phyloP scores from a whole-genome alignment of 176 grass and related monocot species.

The Rhynchospora tenuis region DNA sequence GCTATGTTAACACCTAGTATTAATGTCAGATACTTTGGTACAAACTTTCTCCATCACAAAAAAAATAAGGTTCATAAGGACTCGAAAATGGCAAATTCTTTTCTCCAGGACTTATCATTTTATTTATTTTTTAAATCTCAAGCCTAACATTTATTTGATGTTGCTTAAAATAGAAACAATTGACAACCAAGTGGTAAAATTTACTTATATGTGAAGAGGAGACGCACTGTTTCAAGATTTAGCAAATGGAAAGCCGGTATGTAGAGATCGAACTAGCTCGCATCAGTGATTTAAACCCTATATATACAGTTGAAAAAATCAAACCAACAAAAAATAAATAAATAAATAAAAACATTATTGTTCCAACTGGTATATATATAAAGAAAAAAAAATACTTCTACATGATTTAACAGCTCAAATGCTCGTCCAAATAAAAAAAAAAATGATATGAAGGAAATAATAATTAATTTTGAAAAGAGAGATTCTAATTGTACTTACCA shows the following conservation, averaged over 20 bases:
- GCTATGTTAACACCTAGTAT: not conserved
- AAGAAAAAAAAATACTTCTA: too few species aligned
- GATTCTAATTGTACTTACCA: too few species aligned
- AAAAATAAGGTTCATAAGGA: not conserved
- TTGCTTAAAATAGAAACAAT: not conserved
- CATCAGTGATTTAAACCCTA: not conserved
- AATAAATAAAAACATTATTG: too few species aligned
- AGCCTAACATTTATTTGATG: not conserved
- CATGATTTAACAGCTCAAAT: too few species aligned
- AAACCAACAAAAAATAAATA: too few species aligned
- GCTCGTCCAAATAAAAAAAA: too few species aligned
- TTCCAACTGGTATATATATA: too few species aligned
- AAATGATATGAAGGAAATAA: too few species aligned
- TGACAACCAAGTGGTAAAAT: not conserved
- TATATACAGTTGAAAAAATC: too few species aligned
- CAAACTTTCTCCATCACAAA: not conserved
- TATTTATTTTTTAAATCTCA: not conserved
- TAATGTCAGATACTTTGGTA: not conserved
- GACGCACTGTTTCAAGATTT: not conserved
- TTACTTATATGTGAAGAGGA: not conserved
- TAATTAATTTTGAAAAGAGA: too few species aligned
- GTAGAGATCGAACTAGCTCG: not conserved
- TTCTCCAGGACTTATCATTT: not conserved
- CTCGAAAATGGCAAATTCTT: not conserved
- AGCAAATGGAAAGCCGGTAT: not conserved